Base-by-base conservation (phyloP, 2,329 filamentous ascomycete species). In the Penicillium sp. region DNA sequence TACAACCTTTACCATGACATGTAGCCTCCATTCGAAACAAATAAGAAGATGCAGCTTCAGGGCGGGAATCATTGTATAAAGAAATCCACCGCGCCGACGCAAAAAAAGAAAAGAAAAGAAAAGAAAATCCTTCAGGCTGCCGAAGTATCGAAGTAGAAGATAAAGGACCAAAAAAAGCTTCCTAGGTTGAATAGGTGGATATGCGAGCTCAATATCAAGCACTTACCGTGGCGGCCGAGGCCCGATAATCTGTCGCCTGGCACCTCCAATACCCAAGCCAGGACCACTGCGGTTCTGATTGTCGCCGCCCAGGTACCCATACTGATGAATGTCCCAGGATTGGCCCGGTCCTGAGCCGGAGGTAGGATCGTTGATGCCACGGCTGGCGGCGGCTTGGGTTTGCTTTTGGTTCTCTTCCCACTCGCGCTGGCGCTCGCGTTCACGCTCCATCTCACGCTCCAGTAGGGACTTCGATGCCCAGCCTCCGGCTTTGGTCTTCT, bases 371-470 rank as follows among this genome's bases (percentile, higher is more conserved):
- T 58, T 57, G 2, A 53, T 29, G n/a, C 72, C 74, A 2, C 65
- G 61, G 35, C 73, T 71, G 1, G 75, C 72, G 0, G 75, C 75
- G 28, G 71, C 72, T 46, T 73, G 69, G 1, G 75, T 72, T 13
- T 70, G 73, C 45, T 79, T 74, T 62, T 86, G 82, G 18, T 71
- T 72, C 39, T 82, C 78, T 62, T 85, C 82, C 82, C 82, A 86
- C 53, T 86, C 82, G 32, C 76, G 73, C 61, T 85, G 82, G 41
- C 82, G 75, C 60, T 83, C 80, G 13, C 82, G 77, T 61, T 86
- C 82, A 18, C 80, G 78, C 63, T 86, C 82, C 82, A 84, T 86
- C 57, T 86, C 82, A 6, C 81, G 78, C 61, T 84, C 81, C 3
- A 85, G 73, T 1, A 86, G 72, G 2, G 80, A 82, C 61, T 82